These are phyloP conservation scores for Skeletonema tropicum DNA, from an alignment of 108 stramenopile species.

Conservation along the genomic window DNA sequence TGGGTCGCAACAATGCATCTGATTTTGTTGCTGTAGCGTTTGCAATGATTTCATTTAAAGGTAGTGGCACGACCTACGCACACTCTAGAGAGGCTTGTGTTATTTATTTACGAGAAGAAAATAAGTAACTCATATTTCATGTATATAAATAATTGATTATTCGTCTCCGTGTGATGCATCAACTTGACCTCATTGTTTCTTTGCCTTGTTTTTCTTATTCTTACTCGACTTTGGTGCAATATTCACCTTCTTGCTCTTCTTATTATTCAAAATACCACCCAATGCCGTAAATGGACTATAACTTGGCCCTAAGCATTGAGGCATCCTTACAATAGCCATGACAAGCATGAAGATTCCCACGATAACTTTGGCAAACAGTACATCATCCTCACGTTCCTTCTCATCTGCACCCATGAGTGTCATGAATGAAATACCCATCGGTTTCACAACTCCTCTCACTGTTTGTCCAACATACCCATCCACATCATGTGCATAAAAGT, in stretches of 20 bases:
- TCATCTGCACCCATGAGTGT: conserved; percentile 40
- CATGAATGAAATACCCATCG: conserved; percentile 35
- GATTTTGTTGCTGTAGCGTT: no score
- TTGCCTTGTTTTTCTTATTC: conserved; percentile 35
- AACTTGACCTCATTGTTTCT: conserved; percentile 10
- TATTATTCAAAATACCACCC: conserved; percentile 7
- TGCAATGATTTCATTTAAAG: no score
- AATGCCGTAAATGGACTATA: conserved; percentile 63
- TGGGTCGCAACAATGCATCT: no score
- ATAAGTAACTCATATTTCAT: no score
- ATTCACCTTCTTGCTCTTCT: conserved; percentile 23
- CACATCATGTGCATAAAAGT: conserved; percentile 74
- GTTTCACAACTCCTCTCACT: conserved; percentile 44
- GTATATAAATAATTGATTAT: neutral
- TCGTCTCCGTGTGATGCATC: neutral
- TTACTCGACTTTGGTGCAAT: conserved; percentile 11
- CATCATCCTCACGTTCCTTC: conserved; percentile 51
- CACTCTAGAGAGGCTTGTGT: no score
- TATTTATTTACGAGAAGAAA: no score
- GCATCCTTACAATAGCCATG: conserved; percentile 67
- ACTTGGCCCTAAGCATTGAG: conserved; percentile 65
- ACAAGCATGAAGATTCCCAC: conserved; percentile 74
- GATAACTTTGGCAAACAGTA: conserved; percentile 56
- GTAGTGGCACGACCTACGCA: no score
- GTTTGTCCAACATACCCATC: conserved; percentile 61